phyloP scores from a whole-genome alignment of 306 rosid species.

The Fragaria iinumae region DNA sequence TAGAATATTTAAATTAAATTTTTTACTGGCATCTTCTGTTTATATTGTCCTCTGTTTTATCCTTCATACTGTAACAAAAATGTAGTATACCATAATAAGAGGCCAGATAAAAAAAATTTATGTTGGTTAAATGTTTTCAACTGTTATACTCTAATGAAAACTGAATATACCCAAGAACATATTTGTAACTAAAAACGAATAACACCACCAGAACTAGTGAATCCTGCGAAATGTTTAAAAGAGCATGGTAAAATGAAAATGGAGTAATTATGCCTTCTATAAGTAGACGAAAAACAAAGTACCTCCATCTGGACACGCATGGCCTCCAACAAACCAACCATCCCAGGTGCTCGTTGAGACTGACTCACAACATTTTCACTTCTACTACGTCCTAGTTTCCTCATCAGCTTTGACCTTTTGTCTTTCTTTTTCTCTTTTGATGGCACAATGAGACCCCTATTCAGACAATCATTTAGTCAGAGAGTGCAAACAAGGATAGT shows the following conservation, averaged over 20 bases:
- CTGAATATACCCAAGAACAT: not conserved
- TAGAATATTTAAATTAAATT: not conserved
- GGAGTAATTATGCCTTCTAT: not conserved
- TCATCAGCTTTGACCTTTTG: constrained; percentile 73
- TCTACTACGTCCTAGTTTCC: constrained; percentile 96
- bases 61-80: no score
- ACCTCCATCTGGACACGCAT: constrained; percentile 99
- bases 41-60: not conserved
- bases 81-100: not conserved
- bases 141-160: not conserved
- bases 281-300: constrained; percentile 17
- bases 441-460: constrained; percentile 96
- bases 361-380: constrained; percentile 67
- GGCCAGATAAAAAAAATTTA: not conserved
- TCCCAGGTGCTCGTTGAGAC: constrained; percentile 78
- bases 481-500: constrained; percentile 13
- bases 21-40: not conserved
- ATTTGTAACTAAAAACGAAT: not conserved
- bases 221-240: not conserved
- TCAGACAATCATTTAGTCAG: constrained; percentile 14
- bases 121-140: not conserved
- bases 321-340: constrained; percentile 89
- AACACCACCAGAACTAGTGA: not conserved
- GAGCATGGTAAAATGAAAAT: not conserved
- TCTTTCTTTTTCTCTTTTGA: constrained; percentile 94